These are phyloP conservation scores for Trichocladium antarcticum DNA, from an alignment of 495 filamentous ascomycete genomes.

Conservation along the genomic window DNA sequence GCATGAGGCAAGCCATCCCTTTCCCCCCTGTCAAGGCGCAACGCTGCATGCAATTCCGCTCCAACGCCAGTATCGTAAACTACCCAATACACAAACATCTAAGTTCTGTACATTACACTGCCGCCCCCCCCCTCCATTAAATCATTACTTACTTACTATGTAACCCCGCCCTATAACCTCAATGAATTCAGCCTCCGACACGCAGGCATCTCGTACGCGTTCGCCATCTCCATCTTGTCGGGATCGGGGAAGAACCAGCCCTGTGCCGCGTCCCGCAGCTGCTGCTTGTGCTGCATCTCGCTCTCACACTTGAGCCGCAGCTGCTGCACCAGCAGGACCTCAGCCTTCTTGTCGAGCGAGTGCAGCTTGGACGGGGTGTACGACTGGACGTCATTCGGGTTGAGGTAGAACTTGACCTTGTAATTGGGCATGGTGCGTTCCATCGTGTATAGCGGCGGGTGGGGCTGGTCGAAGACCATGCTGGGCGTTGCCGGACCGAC, in stretches of 20 bases:
- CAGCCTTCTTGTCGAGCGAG: conserved; percentile 65
- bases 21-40: no score
- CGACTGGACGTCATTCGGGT: conserved; percentile 62
- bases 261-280: conserved; percentile 65
- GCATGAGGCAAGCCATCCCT: no score
- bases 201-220: conserved; percentile 28
- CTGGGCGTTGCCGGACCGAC: conserved; percentile 47
- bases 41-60: neutral
- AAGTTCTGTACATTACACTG: neutral
- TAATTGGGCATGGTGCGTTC: conserved; percentile 58
- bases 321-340: conserved; percentile 54
- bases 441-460: conserved; percentile 54
- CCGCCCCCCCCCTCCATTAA: neutral
- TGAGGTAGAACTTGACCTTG: conserved; percentile 72
- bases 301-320: conserved; percentile 60
- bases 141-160: neutral
- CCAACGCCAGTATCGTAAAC: conserved; percentile 1
- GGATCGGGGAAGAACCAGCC: conserved; percentile 80
- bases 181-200: conserved; percentile 31
- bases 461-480: conserved; percentile 57
- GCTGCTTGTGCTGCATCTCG: conserved; percentile 51
- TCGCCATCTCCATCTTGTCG: conserved; percentile 53
- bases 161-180: neutral
- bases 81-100: neutral
- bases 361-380: conserved; percentile 54